A percentile compares a stretch with the other conserved stretches of the same genome.
Conservation (phyloP, 2,329 filamentous ascomycete species). For the Phaeosphaeria sp. region DNA sequence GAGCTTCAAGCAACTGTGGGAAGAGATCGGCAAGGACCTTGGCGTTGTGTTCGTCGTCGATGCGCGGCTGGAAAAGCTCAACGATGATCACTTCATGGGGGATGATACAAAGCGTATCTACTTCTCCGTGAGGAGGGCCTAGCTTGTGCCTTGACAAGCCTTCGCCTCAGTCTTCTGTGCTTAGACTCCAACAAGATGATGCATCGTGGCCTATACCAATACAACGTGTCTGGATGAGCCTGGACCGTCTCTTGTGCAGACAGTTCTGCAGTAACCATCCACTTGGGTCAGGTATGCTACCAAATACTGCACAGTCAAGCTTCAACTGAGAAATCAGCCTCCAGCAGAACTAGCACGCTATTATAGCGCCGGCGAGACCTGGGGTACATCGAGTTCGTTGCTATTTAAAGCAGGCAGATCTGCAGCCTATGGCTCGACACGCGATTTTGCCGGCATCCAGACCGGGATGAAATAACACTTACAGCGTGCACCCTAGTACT, state of each 20-base stretch:
- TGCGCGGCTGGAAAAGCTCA: conserved; percentile 17
- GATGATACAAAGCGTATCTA: conserved; percentile 24
- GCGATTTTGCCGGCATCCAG: conserved; percentile 32
- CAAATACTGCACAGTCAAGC: not conserved
- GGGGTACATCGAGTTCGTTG: conserved; percentile 17
- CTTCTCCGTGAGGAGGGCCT: conserved; percentile 30
- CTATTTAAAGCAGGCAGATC: conserved; percentile 34
- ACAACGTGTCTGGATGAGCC: conserved; percentile 1
- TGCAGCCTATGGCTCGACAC: conserved; percentile 24
- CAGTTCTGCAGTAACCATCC: not conserved
- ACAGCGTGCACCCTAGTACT: conserved; percentile 25
- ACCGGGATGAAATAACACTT: conserved; percentile 27
- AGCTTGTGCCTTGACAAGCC: conserved; percentile 3
- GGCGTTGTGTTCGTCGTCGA: conserved; percentile 32
- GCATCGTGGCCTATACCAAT: not conserved
- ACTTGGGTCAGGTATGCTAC: conserved; percentile 3
- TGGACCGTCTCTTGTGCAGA: not conserved
- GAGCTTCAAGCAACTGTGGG: conserved; percentile 48
- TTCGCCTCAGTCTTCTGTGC: not conserved
- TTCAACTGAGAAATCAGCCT: not conserved
- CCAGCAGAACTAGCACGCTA: not conserved
- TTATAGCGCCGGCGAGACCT: conserved; percentile 8
- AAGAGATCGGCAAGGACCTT: conserved; percentile 43
- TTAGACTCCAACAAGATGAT: not conserved
- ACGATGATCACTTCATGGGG: conserved; percentile 12